Evolutionary conservation across 257 asterid genomes (phyloP).

Genomic region (Solanum virginianum): DNA sequence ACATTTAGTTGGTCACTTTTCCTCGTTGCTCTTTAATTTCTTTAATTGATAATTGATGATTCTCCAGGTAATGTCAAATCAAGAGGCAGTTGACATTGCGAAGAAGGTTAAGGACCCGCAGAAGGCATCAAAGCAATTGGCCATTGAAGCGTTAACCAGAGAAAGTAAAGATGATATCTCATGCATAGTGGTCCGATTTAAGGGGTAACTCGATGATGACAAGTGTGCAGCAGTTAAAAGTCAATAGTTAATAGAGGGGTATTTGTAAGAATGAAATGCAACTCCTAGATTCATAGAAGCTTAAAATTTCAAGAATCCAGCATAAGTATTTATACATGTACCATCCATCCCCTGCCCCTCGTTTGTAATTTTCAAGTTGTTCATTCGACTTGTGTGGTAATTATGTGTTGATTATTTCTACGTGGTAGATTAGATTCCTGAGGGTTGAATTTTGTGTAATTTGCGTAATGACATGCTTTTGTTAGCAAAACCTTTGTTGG

Average conservation of each 20-base stretch:
- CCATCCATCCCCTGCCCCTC: neutral
- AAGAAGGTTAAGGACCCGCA: slow-evolving; percentile 66
- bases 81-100: slow-evolving; percentile 79
- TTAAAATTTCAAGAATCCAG: slow-evolving; percentile 5
- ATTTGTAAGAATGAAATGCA: neutral
- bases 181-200: slow-evolving; percentile 76
- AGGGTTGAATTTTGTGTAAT: slow-evolving; percentile 6
- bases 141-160: slow-evolving; percentile 53
- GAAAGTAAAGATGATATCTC: slow-evolving; percentile 94
- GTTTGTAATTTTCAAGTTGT: slow-evolving; percentile 10
- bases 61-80: slow-evolving; percentile 77
- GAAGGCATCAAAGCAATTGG: slow-evolving; percentile 80
- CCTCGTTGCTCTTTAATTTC: neutral
- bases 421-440: slow-evolving; percentile 38
- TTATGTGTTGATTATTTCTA: slow-evolving; percentile 22
- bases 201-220: slow-evolving; percentile 6
- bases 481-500: neutral
- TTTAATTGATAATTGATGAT: neutral
- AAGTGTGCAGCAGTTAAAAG: slow-evolving; percentile 1
- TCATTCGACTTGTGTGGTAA: slow-evolving; percentile 15
- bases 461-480: neutral
- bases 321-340: slow-evolving; percentile 1
- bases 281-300: slow-evolving; percentile 3
- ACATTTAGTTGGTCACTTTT: neutral
- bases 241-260: slow-evolving; percentile 17